Evolutionary conservation across 306 rosid species (phyloP), one percentile per base, ranked within the genome.

Genomic region (Malus asiatica): DNA sequence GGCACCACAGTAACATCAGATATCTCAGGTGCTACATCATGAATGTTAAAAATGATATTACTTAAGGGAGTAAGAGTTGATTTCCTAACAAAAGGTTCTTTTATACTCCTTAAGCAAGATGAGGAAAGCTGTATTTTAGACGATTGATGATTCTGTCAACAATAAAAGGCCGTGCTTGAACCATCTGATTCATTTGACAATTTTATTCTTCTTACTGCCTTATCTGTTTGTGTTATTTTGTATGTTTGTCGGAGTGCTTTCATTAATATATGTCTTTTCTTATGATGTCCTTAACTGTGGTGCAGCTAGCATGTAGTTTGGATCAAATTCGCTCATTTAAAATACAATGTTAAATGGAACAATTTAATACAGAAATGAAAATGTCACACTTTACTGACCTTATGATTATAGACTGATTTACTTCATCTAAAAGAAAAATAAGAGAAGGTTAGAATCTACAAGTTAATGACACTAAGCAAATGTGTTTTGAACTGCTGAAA

Each of bases 381-480:
- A 53, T 2, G 46, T 46, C 59, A 32, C 58, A 40, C 64, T 48
- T 44, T 70, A 86, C 92, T 84, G 79, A 95, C 99, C 99, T 95
- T 89, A 95, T 95, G 58, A 95, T 90, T 76, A 95, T 95, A 11
- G 98, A 95, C 73, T 95, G 99, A 82, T 95, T 95, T 76, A 92
- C 97, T 92, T 95, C 99, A 79, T 95, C 99, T 95, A 97, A 72
- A 86, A 88, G 61, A 64, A 80, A 76, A 40, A 65, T 33, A 73
- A 64, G 74, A 67, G 67, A 8, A 32, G 61, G 68, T 80, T 52
- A 82, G 82, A 86, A 74, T 62, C 8, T 35, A 66, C 64, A 78
- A 71, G 40, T 68, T 44, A 80, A 68, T 71, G 80, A 55, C 80
- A 61, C 69, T 77, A 76, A 69, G 46, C 63, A 63, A 33, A 33